A percentile compares a stretch with the other conserved stretches of the same genome.
Conservation (phyloP, 2,329 filamentous ascomycete genomes). For the Penicillium palitans region DNA sequence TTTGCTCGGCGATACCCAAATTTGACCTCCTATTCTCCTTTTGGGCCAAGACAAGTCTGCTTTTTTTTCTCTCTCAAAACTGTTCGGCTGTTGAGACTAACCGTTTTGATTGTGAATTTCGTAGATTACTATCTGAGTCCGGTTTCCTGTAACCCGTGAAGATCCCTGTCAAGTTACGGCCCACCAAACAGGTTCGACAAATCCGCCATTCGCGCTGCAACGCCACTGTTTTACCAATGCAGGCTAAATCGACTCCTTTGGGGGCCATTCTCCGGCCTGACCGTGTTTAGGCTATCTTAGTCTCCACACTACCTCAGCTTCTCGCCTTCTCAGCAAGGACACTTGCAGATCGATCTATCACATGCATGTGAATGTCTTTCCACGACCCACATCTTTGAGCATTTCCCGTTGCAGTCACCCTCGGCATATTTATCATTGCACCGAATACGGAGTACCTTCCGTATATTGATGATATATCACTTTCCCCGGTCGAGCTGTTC, state of each 20-base stretch:
- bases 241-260: constrained; percentile 1
- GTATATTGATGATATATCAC: not conserved
- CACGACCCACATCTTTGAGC: not conserved
- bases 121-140: constrained; percentile 51
- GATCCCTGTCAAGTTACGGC: constrained; percentile 25
- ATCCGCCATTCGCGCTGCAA: constrained; percentile 11
- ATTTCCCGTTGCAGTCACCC: not conserved
- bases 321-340: not conserved
- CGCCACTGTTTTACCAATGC: constrained; percentile 15
- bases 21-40: constrained; percentile 24
- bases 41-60: constrained; percentile 7
- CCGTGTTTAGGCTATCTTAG: constrained; percentile 14
- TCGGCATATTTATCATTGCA: not conserved
- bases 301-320: constrained; percentile 9
- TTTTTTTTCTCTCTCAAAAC: constrained; percentile 16
- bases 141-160: constrained; percentile 46
- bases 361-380: not conserved
- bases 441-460: not conserved
- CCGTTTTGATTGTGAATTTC: constrained; percentile 29
- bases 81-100: constrained; percentile 35
- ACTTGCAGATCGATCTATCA: constrained; percentile 6
- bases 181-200: constrained; percentile 18
- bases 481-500: not conserved
- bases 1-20: constrained; percentile 35
- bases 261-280: constrained; percentile 7